Percentiles rank a stretch among this genome's conserved stretches.
phyloP scores from a whole-genome alignment of 164 flowering plant genomes.

The Chimonanthus salicifolius region DNA sequence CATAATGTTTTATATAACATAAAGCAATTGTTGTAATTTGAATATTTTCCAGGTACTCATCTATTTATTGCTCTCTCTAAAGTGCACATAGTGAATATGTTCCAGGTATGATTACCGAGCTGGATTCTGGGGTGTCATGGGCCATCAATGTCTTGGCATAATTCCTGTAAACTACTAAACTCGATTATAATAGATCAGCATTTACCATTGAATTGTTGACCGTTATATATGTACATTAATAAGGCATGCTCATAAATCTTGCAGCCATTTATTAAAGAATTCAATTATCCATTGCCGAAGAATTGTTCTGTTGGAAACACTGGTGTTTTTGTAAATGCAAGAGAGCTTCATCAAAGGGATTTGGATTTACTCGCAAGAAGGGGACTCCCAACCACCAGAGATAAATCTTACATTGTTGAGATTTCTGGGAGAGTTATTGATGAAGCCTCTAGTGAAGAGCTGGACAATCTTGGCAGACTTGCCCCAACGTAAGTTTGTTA shows the following conservation, averaged over 20 bases:
- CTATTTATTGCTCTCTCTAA: background rate
- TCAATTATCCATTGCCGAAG: conserved; percentile 63
- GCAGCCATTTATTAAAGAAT: conserved; percentile 92
- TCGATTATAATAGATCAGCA: background rate
- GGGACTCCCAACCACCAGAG: conserved; percentile 67
- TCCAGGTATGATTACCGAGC: conserved; percentile 85
- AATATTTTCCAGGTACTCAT: background rate
- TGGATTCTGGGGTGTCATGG: conserved; percentile 97
- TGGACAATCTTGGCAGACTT: conserved; percentile 81
- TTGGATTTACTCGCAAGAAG: conserved; percentile 71
- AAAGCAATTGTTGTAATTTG: conserved; percentile 1
- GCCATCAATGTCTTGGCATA: conserved; percentile 84
- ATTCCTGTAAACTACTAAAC: conserved; percentile 47
- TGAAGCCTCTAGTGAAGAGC: conserved; percentile 71
- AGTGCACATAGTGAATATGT: background rate
- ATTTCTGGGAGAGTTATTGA: conserved; percentile 78
- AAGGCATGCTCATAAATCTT: conserved; percentile 12
- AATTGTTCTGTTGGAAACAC: conserved; percentile 80
- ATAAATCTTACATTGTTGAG: conserved; percentile 64
- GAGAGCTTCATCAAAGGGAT: conserved; percentile 89
- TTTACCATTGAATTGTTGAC: background rate
- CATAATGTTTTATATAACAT: background rate
- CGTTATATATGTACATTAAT: background rate
- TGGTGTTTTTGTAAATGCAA: conserved; percentile 77
- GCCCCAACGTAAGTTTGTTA: conserved; percentile 83